Evolutionary conservation across 2,329 filamentous ascomycete genomes (phyloP), one percentile per base, ranked within the genome.

Genomic region (Stachybotrys echinatus): DNA sequence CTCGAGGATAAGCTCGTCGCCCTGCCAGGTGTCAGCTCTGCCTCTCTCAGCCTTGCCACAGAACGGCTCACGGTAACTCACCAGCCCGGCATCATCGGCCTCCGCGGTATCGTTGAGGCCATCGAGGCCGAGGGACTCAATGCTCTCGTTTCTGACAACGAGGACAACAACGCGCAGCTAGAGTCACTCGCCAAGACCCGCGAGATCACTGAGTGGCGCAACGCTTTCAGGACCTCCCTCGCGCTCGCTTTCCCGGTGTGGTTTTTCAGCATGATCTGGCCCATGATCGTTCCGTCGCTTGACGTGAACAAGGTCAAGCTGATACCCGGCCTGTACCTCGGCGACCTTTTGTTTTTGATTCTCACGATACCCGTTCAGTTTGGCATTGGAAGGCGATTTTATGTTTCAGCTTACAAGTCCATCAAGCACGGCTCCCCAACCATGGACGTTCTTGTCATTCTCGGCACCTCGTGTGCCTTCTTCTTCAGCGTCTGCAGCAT

Each of bases 351-450:
- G 48, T 96, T 91, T 67, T 73, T 97, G 47, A 62, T 79, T 50
- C 81, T 99, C 46, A 97, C 94, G 12, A 83, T 96, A 59, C 94
- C 94, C 27, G 86, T 99, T 8, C 94, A 99, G 67, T 99, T 99
- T 61, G 94, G 94, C 57, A 89, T 99, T 61, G 94, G 94, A 55
- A 91, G 85, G 69, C 88, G 94, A 14, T 99, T 97, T 66, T 99
- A 99, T 65, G 68, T 87, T 51, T 94, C 90, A 22, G 92, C 92
- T n/a, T 97, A 82, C 72, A 96, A 95, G 66, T 96, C 91, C 2
- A 67, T 99, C 59, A 90, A 87, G 69, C 94, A 99, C 66, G 82
- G 84, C 19, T 88, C 92, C 5, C 92, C 94, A 0, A 99, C 94
- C 1, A 99, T 99, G 94, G 94, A 99, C 65, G 94, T 97, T 2